Evolutionary conservation across 129 eudicot species (phyloP).

Genomic region (Arctium minus): DNA sequence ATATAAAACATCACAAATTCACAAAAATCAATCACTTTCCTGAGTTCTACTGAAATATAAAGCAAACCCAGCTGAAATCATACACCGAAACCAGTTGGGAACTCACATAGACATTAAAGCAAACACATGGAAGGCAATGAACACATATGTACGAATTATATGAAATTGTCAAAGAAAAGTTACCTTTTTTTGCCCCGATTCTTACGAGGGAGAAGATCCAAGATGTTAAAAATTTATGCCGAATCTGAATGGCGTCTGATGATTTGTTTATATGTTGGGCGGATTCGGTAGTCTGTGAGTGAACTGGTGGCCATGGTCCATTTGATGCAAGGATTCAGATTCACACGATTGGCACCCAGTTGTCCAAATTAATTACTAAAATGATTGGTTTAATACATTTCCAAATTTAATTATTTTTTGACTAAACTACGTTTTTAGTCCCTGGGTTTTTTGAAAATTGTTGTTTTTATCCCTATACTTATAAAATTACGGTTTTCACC

Average conservation of each 20-base stretch:
- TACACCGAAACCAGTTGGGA: not conserved
- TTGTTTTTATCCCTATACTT: too few species aligned
- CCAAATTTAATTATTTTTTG: too few species aligned
- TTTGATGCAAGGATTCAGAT: not conserved
- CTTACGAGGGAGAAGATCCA: constrained; percentile 18
- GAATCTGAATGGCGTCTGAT: constrained; percentile 22
- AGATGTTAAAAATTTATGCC: not conserved
- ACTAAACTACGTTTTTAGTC: too few species aligned
- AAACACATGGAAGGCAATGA: not conserved
- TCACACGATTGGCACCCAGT: not conserved
- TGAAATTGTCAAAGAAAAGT: not conserved
- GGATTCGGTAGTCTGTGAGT: not conserved
- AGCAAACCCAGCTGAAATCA: not conserved
- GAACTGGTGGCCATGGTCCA: not conserved
- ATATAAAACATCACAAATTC: not conserved
- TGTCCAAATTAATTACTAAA: not conserved
- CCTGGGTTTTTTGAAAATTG: not conserved
- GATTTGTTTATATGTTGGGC: not conserved
- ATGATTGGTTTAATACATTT: too few species aligned
- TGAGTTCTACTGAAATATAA: not conserved
- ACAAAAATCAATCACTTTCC: not conserved
- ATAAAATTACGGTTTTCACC: too few species aligned
- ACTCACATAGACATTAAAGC: not conserved
- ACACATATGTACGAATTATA: not conserved
- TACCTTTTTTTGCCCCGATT: constrained; percentile 1